Conservation (phyloP, 2,329 filamentous ascomycete species). For the Trichothecium sympodiale region DNA sequence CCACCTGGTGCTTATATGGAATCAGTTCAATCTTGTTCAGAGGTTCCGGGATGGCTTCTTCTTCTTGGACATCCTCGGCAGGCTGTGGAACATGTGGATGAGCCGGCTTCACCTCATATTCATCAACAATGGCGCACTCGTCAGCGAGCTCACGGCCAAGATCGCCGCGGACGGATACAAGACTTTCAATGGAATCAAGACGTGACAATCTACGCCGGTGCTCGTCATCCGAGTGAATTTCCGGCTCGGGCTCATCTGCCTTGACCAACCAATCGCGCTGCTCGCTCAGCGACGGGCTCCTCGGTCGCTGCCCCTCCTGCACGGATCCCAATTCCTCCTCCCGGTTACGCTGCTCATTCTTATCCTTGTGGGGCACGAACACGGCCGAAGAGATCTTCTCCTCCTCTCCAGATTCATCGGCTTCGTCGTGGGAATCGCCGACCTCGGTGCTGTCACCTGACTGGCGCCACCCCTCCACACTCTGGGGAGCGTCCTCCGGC, state of each 20-base stretch:
- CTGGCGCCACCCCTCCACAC: constrained; percentile 19
- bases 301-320: constrained; percentile 28
- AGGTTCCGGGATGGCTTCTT: constrained; percentile 39
- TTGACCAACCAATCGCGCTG: constrained; percentile 46
- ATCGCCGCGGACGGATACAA: constrained; percentile 17
- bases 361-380: constrained; percentile 65
- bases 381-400: constrained; percentile 82
- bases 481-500: constrained; percentile 13
- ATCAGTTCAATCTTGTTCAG: constrained; percentile 91
- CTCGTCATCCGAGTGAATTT: constrained; percentile 14
- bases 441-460: constrained; percentile 27
- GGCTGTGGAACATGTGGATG: neutral
- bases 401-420: constrained; percentile 53
- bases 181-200: constrained; percentile 17
- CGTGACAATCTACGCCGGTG: constrained; percentile 11
- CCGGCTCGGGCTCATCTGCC: constrained; percentile 36
- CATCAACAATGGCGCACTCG: constrained; percentile 29
- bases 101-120: constrained; percentile 25
- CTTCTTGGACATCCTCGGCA: constrained; percentile 22
- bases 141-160: constrained; percentile 22
- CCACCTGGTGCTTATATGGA: constrained; percentile 94
- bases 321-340: constrained; percentile 6
- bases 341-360: constrained; percentile 22
- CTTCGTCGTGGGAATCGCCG: constrained; percentile 30
- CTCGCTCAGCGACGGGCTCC: constrained; percentile 27